These are phyloP conservation scores for Euphorbia lathyris DNA, from an alignment of 345 rosid genomes.

Conservation along the genomic window DNA sequence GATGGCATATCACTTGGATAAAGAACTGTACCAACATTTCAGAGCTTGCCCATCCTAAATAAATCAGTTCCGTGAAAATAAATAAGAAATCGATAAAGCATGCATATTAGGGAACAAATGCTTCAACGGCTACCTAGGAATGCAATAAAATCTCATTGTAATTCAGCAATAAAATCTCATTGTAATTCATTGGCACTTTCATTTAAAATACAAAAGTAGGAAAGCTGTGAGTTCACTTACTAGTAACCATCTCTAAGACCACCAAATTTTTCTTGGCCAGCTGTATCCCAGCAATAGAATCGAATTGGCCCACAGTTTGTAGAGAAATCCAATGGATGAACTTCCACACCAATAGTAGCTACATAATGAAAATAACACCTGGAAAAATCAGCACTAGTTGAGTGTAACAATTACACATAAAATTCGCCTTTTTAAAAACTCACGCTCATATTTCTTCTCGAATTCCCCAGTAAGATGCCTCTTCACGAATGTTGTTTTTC, in stretches of 20 bases:
- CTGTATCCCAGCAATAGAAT: slow-evolving; percentile 97
- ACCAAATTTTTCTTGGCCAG: slow-evolving; percentile 95
- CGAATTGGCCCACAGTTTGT: slow-evolving; percentile 86
- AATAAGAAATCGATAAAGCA: background rate
- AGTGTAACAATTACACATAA: background rate
- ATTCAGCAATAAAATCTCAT: too few relatives aligned
- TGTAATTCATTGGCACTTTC: too few relatives aligned
- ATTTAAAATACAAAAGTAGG: too few relatives aligned
- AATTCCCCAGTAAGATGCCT: slow-evolving; percentile 96
- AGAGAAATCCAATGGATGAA: slow-evolving; percentile 89
- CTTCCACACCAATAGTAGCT: slow-evolving; percentile 97
- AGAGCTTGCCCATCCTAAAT: background rate
- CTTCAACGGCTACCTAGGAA: background rate
- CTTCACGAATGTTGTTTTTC: slow-evolving; percentile 84
- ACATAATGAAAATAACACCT: slow-evolving; percentile 2
- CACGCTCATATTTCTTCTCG: slow-evolving; percentile 94
- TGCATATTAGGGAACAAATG: background rate
- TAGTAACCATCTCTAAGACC: slow-evolving; percentile 95
- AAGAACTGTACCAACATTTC: background rate
- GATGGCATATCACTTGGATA: too few relatives aligned
- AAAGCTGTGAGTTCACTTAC: slow-evolving; percentile 37
- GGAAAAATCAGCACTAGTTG: background rate
- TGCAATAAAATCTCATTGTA: too few relatives aligned
- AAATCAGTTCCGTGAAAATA: background rate
- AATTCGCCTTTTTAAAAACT: slow-evolving; percentile 21